A percentile compares a stretch with the other conserved stretches of the same genome.
phyloP scores from a whole-genome alignment of 2,329 filamentous ascomycete genomes.

The Scopulariopsis brevicaulis region DNA sequence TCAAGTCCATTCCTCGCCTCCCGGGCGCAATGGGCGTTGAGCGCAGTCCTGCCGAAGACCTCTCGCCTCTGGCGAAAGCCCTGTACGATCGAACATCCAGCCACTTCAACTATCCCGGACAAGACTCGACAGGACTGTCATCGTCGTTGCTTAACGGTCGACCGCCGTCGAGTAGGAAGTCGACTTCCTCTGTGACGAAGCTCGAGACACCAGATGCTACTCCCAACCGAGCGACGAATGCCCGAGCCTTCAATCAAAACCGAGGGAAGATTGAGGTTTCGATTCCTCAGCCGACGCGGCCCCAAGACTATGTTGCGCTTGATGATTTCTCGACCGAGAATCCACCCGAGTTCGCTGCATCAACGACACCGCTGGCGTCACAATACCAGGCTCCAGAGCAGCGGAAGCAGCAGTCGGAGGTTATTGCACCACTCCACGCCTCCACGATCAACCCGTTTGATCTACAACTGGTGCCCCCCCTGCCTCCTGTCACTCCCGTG shows the following conservation, averaged over 20 bases:
- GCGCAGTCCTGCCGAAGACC: conserved; percentile 23
- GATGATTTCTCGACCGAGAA: neutral
- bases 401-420: neutral
- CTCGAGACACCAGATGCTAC: neutral
- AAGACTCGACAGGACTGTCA: conserved; percentile 8
- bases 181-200: neutral
- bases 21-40: conserved; percentile 7
- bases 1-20: conserved; percentile 22
- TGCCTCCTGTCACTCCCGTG: neutral
- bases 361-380: neutral
- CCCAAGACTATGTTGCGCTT: conserved; percentile 22
- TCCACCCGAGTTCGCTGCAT: neutral
- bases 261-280: conserved; percentile 32
- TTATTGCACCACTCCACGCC: neutral
- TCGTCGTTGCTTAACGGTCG: conserved; percentile 1
- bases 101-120: conserved; percentile 26
- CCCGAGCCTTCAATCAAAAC: conserved; percentile 14
- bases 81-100: conserved; percentile 28
- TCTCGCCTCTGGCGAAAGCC: conserved; percentile 35
- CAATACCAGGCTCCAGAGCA: neutral
- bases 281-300: conserved; percentile 29
- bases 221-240: conserved; percentile 3
- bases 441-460: neutral
- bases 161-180: conserved; percentile 1
- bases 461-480: neutral